A percentile compares a stretch with the other conserved stretches of the same genome.
These are phyloP conservation scores for Grosmannia penicillata DNA, from an alignment of 2,329 filamentous ascomycete genomes.

Conservation along the genomic window DNA sequence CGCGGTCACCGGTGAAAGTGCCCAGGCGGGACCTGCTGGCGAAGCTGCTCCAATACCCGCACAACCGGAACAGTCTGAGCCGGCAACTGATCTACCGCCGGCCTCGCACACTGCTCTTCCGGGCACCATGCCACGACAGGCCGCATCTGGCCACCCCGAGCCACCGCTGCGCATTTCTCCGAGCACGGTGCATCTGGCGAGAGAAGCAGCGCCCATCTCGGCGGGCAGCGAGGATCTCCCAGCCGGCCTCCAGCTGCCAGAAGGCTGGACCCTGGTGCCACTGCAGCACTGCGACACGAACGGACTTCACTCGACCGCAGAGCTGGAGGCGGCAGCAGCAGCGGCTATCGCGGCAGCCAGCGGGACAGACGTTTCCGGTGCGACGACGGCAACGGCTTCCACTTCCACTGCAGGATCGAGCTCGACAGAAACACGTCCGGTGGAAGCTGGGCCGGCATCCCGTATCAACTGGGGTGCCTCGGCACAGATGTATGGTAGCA, in stretches of 20 bases:
- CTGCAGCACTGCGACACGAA: slow-evolving; percentile 41
- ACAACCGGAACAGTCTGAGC: too few relatives aligned
- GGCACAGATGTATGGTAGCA: slow-evolving; percentile 28
- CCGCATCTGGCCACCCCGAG: background rate
- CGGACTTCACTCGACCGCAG: too few relatives aligned
- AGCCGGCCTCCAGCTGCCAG: slow-evolving; percentile 47
- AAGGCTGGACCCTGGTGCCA: slow-evolving; percentile 50
- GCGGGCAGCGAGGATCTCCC: slow-evolving; percentile 47
- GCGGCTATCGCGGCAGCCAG: too few relatives aligned
- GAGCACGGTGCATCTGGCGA: slow-evolving; percentile 26
- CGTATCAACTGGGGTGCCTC: slow-evolving; percentile 34
- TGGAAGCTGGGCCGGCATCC: background rate
- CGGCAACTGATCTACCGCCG: too few relatives aligned
- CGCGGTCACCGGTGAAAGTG: too few relatives aligned
- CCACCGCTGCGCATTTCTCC: slow-evolving; percentile 21
- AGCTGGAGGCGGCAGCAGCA: slow-evolving; percentile 7
- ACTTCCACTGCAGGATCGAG: background rate
- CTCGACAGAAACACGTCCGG: background rate
- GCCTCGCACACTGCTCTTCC: too few relatives aligned
- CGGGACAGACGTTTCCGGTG: background rate
- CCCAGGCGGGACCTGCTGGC: too few relatives aligned
- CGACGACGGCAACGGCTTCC: too few relatives aligned
- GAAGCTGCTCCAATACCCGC: too few relatives aligned
- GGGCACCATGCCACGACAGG: too few relatives aligned
- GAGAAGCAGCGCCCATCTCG: slow-evolving; percentile 34